phyloP scores from a whole-genome alignment of 768 basidiomycete species.

The Suillus spraguei region DNA sequence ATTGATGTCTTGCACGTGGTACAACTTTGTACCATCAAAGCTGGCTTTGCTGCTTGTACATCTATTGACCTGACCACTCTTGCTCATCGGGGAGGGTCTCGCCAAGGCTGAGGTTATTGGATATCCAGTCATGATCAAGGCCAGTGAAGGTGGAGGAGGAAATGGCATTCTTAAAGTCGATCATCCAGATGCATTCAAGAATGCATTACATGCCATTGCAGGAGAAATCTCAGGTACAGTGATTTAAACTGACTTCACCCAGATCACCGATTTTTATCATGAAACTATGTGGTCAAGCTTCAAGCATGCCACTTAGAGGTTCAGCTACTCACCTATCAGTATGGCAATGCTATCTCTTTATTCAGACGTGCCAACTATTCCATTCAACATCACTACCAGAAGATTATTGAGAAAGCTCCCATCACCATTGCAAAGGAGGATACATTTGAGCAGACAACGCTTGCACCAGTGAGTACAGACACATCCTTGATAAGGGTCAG shows the following conservation, averaged over 20 bases:
- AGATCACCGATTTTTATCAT: conserved; percentile 99
- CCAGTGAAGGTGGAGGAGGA: conserved; percentile 97
- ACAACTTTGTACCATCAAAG: conserved; percentile 77
- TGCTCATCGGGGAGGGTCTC: conserved; percentile 86
- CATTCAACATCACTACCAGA: conserved; percentile 98
- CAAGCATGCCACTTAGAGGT: conserved; percentile 98
- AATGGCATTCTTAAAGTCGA: conserved; percentile 99
- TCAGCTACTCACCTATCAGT: conserved; percentile 97
- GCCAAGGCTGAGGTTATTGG: conserved; percentile 85
- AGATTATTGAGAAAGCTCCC: conserved; percentile 99
- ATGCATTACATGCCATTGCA: conserved; percentile 89
- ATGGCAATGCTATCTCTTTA: conserved; percentile 97
- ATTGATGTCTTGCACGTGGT: conserved; percentile 77
- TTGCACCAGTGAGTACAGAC: conserved; percentile 92
- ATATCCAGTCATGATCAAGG: conserved; percentile 99
- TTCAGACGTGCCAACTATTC: conserved; percentile 99
- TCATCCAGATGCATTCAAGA: conserved; percentile 83
- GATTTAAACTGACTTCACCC: conserved; percentile 22
- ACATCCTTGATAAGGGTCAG: conserved; percentile 96
- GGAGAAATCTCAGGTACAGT: conserved; percentile 92
- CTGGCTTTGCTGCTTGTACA: conserved; percentile 64
- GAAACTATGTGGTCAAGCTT: conserved; percentile 98
- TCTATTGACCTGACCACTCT: conserved; percentile 60
- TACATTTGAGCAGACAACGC: conserved; percentile 90
- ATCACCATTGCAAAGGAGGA: conserved; percentile 94